Conservation (phyloP, 306 rosid species). For the Cyclanthera cordifolia region DNA sequence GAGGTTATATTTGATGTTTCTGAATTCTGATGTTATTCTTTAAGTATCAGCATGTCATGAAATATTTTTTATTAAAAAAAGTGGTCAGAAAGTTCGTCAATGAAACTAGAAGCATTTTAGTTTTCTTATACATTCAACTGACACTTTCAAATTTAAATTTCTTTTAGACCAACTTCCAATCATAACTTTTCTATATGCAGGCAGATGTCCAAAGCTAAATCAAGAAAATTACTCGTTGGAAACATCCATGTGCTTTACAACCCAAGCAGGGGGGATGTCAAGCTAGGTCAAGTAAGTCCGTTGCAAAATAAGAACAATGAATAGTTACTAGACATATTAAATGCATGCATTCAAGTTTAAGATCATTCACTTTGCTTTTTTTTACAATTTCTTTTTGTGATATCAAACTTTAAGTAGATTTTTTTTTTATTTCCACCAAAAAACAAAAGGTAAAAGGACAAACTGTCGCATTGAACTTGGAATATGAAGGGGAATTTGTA, state of each 20-base stretch:
- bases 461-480: background rate
- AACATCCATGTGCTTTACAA: slow-evolving; percentile 78
- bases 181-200: slow-evolving; percentile 55
- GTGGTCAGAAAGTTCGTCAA: background rate
- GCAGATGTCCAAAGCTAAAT: slow-evolving; percentile 59
- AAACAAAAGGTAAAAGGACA: background rate
- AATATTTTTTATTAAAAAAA: background rate
- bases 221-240: slow-evolving; percentile 61
- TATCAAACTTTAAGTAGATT: background rate
- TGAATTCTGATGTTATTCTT: background rate
- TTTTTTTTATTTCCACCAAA: background rate
- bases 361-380: background rate
- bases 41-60: background rate
- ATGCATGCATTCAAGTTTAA: background rate
- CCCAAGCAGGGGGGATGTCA: slow-evolving; percentile 77
- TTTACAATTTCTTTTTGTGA: background rate
- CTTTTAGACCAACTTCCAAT: slow-evolving; percentile 21
- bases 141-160: background rate
- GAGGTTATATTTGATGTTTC: background rate
- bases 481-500: background rate
- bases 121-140: background rate
- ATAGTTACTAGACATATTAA: background rate
- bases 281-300: slow-evolving; percentile 72
- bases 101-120: background rate
- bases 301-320: background rate